phyloP scores from a whole-genome alignment of 441 rosid genomes.

The Gossypium aridum region DNA sequence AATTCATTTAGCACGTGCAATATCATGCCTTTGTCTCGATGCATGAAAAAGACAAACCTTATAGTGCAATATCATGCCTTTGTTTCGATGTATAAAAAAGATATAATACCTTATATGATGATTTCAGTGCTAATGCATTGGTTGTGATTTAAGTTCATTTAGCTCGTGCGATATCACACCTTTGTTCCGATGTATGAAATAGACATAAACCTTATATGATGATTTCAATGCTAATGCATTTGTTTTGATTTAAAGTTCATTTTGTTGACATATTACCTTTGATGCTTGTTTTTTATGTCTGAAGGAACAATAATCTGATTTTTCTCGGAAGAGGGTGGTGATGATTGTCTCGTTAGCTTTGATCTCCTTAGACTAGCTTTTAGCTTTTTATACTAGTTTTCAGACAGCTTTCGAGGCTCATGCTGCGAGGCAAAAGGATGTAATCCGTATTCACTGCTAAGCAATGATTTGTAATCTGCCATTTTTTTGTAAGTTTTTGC shows the following conservation, averaged over 20 bases:
- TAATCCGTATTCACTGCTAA: background rate
- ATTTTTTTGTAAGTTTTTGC: background rate
- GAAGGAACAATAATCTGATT: constrained; percentile 2
- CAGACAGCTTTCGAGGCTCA: background rate
- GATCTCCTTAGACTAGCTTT: background rate
- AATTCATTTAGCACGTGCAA: background rate
- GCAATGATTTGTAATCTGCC: background rate
- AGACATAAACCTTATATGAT: background rate
- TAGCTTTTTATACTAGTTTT: constrained; percentile 11
- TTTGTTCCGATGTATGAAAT: background rate
- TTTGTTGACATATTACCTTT: background rate
- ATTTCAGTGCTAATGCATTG: background rate
- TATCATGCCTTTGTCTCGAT: background rate
- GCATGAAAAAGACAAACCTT: background rate
- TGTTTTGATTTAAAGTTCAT: background rate
- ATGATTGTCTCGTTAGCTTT: background rate
- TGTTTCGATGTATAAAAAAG: background rate
- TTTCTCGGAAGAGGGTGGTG: background rate
- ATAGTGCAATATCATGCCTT: background rate
- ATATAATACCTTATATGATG: background rate
- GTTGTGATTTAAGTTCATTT: background rate
- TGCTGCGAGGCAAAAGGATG: constrained; percentile 15
- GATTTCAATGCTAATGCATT: constrained; percentile 1
- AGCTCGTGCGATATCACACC: background rate
- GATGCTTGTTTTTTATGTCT: background rate